A percentile compares a stretch with the other conserved stretches of the same genome.
These are phyloP conservation scores for Termitomyces heimii DNA, from an alignment of 768 basidiomycete genomes.

Conservation along the genomic window DNA sequence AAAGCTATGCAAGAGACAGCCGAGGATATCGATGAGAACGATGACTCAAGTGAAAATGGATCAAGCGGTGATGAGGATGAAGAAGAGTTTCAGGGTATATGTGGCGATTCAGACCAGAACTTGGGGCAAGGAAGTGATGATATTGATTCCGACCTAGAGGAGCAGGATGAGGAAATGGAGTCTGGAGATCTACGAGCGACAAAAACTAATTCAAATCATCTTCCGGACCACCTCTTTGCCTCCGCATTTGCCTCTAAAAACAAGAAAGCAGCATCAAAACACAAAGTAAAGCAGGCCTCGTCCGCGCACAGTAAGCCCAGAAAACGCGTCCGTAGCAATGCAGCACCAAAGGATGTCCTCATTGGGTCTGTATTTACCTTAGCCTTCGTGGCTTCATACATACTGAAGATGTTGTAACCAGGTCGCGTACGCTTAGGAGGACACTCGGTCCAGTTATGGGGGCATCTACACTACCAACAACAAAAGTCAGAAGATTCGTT, in stretches of 20 bases:
- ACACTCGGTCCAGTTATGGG: constrained; percentile 31
- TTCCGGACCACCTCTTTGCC: constrained; percentile 61
- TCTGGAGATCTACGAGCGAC: constrained; percentile 15
- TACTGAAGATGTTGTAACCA: constrained; percentile 18
- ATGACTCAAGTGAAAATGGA: constrained; percentile 18
- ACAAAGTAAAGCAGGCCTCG: constrained; percentile 17
- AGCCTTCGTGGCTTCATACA: neutral
- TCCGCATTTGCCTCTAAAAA: constrained; percentile 41
- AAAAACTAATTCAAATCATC: constrained; percentile 37
- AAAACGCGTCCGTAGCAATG: constrained; percentile 23
- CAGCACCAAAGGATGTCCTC: constrained; percentile 41
- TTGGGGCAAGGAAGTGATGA: neutral
- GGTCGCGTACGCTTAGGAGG: constrained; percentile 50
- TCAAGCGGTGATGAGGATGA: constrained; percentile 15
- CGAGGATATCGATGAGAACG: constrained; percentile 19
- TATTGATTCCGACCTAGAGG: constrained; percentile 13
- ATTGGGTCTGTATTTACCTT: constrained; percentile 42
- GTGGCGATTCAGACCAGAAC: constrained; percentile 14
- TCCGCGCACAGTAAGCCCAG: constrained; percentile 18
- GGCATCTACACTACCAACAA: constrained; percentile 41
- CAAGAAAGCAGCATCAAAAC: constrained; percentile 16
- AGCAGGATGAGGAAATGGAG: constrained; percentile 17
- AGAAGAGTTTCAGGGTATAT: constrained; percentile 18
- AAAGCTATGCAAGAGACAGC: constrained; percentile 16
- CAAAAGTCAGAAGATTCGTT: constrained; percentile 45